Percentiles rank a stretch among this genome's conserved stretches.
These are phyloP conservation scores for Lotus japonicus DNA, from an alignment of 306 rosid species.

Conservation along the genomic window DNA sequence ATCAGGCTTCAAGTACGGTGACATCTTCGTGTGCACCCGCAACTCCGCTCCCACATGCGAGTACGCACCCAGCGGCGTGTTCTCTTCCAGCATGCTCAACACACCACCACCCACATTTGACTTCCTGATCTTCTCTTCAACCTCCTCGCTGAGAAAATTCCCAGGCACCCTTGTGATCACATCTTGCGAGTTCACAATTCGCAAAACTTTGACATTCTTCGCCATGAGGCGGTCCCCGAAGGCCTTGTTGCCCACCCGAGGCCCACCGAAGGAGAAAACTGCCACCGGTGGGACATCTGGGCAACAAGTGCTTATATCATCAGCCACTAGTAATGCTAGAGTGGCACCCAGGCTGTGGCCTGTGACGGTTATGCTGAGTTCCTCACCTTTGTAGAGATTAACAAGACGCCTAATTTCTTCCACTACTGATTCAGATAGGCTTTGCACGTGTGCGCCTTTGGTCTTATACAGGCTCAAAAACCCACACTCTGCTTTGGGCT, in stretches of 20 bases:
- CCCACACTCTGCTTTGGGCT: slow-evolving; percentile 72
- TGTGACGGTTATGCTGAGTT: slow-evolving; percentile 64
- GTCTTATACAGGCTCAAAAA: slow-evolving; percentile 73
- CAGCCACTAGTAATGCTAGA: slow-evolving; percentile 67
- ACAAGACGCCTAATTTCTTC: slow-evolving; percentile 52
- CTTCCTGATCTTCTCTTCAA: slow-evolving; percentile 37
- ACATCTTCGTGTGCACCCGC: slow-evolving; percentile 73
- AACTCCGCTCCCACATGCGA: slow-evolving; percentile 80
- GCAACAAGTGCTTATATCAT: slow-evolving; percentile 48
- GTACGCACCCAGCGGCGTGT: slow-evolving; percentile 45
- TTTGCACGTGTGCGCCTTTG: slow-evolving; percentile 56
- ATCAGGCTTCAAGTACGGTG: slow-evolving; percentile 75
- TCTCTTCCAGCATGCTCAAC: slow-evolving; percentile 39
- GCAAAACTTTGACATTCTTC: slow-evolving; percentile 52
- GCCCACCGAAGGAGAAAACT: slow-evolving; percentile 83
- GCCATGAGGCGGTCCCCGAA: slow-evolving; percentile 39
- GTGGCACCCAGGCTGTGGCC: slow-evolving; percentile 94
- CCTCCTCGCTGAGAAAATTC: slow-evolving; percentile 39
- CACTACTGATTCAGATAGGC: slow-evolving; percentile 62
- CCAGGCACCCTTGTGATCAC: slow-evolving; percentile 72
- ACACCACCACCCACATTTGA: slow-evolving; percentile 32
- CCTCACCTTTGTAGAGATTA: slow-evolving; percentile 60
- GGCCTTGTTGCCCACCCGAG: slow-evolving; percentile 68
- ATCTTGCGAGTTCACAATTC: slow-evolving; percentile 84
- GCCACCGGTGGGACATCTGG: slow-evolving; percentile 57